These are phyloP conservation scores for Scutellaria baicalensis DNA, from an alignment of 257 asterid species.

Conservation along the genomic window DNA sequence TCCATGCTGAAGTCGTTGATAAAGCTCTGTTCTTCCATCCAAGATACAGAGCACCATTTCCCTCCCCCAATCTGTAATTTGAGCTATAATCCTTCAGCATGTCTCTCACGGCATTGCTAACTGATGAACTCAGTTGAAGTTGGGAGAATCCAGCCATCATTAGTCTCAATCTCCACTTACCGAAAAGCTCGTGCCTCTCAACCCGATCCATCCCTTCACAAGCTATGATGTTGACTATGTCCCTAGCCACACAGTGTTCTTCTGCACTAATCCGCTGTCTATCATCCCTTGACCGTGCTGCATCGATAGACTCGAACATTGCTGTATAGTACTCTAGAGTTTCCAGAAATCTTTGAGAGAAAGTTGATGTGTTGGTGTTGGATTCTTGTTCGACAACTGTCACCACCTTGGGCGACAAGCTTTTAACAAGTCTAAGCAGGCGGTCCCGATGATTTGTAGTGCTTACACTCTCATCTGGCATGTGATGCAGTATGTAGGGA, in stretches of 20 bases:
- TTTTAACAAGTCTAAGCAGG: conserved; percentile 60
- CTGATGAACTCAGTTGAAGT: conserved; percentile 55
- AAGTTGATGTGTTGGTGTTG: conserved; percentile 72
- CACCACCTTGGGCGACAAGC: conserved; percentile 75
- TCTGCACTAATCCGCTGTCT: conserved; percentile 65
- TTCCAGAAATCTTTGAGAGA: conserved; percentile 63
- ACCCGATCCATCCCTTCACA: conserved; percentile 83
- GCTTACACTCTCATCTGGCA: conserved; percentile 94
- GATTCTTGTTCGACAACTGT: conserved; percentile 87
- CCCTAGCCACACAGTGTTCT: conserved; percentile 80
- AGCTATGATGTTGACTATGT: conserved; percentile 73
- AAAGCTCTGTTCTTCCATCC: conserved; percentile 82
- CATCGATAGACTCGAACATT: conserved; percentile 89
- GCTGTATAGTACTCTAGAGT: conserved; percentile 76
- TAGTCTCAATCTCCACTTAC: conserved; percentile 74
- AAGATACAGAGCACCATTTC: conserved; percentile 61
- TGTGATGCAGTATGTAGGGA: conserved; percentile 82
- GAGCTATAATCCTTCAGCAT: conserved; percentile 58
- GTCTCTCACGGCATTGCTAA: conserved; percentile 35
- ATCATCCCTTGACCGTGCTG: conserved; percentile 62
- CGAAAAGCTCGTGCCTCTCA: conserved; percentile 85
- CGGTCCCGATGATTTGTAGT: conserved; percentile 80
- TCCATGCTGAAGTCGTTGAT: conserved; percentile 79
- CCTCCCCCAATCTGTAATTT: conserved; percentile 48
- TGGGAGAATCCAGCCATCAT: conserved; percentile 71